Percentiles rank a stretch among this genome's conserved stretches.
Conservation (phyloP, 1,139 yeast species). For the Geotrichum phurueaensis region DNA sequence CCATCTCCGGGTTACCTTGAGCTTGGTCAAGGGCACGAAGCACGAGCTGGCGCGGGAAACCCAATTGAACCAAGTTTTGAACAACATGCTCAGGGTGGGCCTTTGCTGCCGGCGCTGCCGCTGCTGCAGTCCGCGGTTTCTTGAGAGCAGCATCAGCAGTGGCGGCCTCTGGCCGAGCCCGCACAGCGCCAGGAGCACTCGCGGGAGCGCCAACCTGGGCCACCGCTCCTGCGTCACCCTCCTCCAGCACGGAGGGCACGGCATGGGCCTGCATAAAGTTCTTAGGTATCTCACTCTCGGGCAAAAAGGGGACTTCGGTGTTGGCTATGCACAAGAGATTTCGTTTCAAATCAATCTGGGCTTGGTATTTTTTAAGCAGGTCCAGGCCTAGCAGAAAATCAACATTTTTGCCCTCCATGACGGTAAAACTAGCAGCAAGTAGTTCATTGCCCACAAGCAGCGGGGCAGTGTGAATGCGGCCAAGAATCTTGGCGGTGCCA, state of each 20-base stretch:
- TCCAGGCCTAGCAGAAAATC: constrained; percentile 55
- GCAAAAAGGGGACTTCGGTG: constrained; percentile 61
- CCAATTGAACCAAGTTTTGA: constrained; percentile 55
- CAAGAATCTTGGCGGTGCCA: constrained; percentile 72
- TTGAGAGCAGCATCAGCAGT: constrained; percentile 19
- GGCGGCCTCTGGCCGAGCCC: background rate
- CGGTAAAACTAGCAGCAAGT: constrained; percentile 76
- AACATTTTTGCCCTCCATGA: constrained; percentile 56
- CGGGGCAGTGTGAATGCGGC: constrained; percentile 86
- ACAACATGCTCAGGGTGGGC: constrained; percentile 44
- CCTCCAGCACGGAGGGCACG: background rate
- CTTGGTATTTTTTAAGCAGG: constrained; percentile 84
- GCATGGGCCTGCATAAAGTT: constrained; percentile 23
- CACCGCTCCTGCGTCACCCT: background rate
- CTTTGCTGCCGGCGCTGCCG: constrained; percentile 15
- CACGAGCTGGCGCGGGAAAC: constrained; percentile 63
- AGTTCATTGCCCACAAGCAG: constrained; percentile 63
- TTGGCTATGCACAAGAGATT: constrained; percentile 70
- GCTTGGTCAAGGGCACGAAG: constrained; percentile 59
- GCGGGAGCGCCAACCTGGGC: background rate
- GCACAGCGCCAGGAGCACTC: background rate
- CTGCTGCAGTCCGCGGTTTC: constrained; percentile 19
- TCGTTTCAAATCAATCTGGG: constrained; percentile 64
- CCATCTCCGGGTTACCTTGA: constrained; percentile 73
- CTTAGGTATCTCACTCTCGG: constrained; percentile 64